Percentiles rank a stretch among this genome's conserved stretches.
Conservation (phyloP, 1,139 yeast species). For the Candida sp. region DNA sequence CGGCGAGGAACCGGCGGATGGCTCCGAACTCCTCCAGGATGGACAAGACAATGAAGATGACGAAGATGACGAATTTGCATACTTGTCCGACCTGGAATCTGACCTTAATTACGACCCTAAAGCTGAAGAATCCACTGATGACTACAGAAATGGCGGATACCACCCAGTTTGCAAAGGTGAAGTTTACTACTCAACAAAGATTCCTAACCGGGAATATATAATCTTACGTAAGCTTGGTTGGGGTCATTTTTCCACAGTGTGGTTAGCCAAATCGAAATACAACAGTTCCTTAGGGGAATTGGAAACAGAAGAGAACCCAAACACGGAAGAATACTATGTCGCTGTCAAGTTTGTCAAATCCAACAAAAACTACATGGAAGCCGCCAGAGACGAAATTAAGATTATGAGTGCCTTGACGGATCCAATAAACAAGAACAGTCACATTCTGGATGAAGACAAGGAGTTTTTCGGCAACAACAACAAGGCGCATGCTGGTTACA, state of each 20-base stretch:
- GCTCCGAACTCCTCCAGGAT: not conserved
- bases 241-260: slow-evolving; percentile 93
- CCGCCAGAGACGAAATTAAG: slow-evolving; percentile 47
- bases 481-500: slow-evolving; percentile 37
- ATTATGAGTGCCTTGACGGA: slow-evolving; percentile 27
- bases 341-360: slow-evolving; percentile 49
- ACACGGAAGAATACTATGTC: slow-evolving; percentile 31
- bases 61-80: slow-evolving; percentile 10
- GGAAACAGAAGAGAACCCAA: slow-evolving; percentile 4
- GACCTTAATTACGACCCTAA: slow-evolving; percentile 35
- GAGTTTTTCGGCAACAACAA: slow-evolving; percentile 17
- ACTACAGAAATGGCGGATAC: slow-evolving; percentile 46
- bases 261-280: slow-evolving; percentile 65
- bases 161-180: slow-evolving; percentile 47
- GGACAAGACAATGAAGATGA: slow-evolving; percentile 2
- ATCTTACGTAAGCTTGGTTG: slow-evolving; percentile 61
- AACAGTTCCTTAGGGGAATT: slow-evolving; percentile 17
- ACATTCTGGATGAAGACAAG: slow-evolving; percentile 25
- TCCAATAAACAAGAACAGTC: slow-evolving; percentile 23
- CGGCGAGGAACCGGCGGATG: slow-evolving; percentile 1
- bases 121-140: slow-evolving; percentile 41
- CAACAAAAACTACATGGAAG: slow-evolving; percentile 42
- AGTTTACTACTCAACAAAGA: slow-evolving; percentile 32
- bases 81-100: slow-evolving; percentile 23
- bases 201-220: slow-evolving; percentile 29